A percentile compares a stretch with the other conserved stretches of the same genome.
Evolutionary conservation across 2,329 filamentous ascomycete species (phyloP).

Genomic region (Venturia effusa): DNA sequence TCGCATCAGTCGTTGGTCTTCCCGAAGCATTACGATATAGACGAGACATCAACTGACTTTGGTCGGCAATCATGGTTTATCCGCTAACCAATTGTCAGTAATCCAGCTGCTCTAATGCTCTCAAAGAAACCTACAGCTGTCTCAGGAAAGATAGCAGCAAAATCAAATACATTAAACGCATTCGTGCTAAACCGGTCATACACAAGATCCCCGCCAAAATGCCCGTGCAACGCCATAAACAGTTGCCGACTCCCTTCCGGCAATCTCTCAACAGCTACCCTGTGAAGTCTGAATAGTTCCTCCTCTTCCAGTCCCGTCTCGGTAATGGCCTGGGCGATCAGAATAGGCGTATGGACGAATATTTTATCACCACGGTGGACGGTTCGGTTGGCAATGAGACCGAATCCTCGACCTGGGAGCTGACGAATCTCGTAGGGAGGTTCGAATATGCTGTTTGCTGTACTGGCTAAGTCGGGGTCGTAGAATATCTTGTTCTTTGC

Average conservation of each 20-base stretch:
- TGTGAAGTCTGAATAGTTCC: background rate
- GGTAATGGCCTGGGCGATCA: slow-evolving; percentile 4
- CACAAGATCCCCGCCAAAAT: slow-evolving; percentile 9
- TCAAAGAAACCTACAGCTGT: slow-evolving; percentile 2
- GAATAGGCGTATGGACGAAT: slow-evolving; percentile 9
- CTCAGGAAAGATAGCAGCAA: slow-evolving; percentile 9
- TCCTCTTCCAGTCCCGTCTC: background rate
- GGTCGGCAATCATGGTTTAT: slow-evolving; percentile 34
- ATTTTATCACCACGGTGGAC: slow-evolving; percentile 9
- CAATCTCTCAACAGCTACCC: slow-evolving; percentile 7
- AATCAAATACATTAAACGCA: slow-evolving; percentile 4
- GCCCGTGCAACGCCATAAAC: slow-evolving; percentile 9
- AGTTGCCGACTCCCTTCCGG: background rate
- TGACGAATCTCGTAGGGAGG: background rate
- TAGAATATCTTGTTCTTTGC: background rate
- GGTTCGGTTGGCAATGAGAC: slow-evolving; percentile 7
- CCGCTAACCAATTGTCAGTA: slow-evolving; percentile 13
- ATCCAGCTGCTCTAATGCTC: background rate
- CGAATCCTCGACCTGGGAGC: slow-evolving; percentile 11
- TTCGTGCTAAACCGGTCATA: slow-evolving; percentile 12
- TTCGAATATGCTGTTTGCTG: slow-evolving; percentile 1
- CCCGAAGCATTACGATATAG: background rate
- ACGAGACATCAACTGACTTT: slow-evolving; percentile 19
- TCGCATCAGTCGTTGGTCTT: background rate
- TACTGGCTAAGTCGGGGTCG: background rate